phyloP scores from a whole-genome alignment of 2,329 filamentous ascomycete species.

The Podosphaera xanthii region DNA sequence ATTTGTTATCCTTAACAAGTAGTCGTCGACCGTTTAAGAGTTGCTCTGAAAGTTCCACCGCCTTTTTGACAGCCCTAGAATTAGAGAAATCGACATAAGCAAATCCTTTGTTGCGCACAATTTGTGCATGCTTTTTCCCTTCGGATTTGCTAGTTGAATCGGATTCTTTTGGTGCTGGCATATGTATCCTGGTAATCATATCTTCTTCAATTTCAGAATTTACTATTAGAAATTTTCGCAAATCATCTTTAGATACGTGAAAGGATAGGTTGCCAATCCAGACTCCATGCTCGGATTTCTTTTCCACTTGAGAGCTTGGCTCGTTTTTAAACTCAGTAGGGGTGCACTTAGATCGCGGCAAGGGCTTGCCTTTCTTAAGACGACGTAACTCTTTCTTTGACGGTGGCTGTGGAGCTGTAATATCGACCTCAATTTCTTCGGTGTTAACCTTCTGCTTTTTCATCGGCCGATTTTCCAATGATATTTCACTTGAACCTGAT shows the following conservation, averaged over 20 bases:
- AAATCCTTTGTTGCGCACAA: slow-evolving; percentile 57
- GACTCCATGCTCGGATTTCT: slow-evolving; percentile 60
- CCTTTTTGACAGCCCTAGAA: slow-evolving; percentile 41
- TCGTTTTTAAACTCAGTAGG: slow-evolving; percentile 18
- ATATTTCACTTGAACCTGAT: neutral
- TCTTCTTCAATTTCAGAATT: slow-evolving; percentile 43
- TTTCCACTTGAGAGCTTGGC: slow-evolving; percentile 22
- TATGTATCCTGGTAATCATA: slow-evolving; percentile 54
- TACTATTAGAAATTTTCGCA: slow-evolving; percentile 60
- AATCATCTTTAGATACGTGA: slow-evolving; percentile 45
- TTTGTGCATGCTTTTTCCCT: slow-evolving; percentile 13
- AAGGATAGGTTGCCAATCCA: slow-evolving; percentile 97
- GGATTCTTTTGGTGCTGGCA: slow-evolving; percentile 25
- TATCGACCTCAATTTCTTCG: slow-evolving; percentile 73
- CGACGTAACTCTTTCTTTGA: slow-evolving; percentile 84
- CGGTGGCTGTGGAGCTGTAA: slow-evolving; percentile 72
- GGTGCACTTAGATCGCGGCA: slow-evolving; percentile 22
- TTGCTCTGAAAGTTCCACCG: slow-evolving; percentile 68
- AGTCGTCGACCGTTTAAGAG: slow-evolving; percentile 54
- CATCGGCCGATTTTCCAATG: slow-evolving; percentile 7
- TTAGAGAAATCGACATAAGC: slow-evolving; percentile 83
- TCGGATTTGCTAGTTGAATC: slow-evolving; percentile 15
- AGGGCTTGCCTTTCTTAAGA: slow-evolving; percentile 59
- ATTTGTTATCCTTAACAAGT: slow-evolving; percentile 81
- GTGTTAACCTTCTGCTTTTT: slow-evolving; percentile 42